These are phyloP conservation scores for Serpula lacrymans DNA, from an alignment of 768 basidiomycete species.

Conservation along the genomic window DNA sequence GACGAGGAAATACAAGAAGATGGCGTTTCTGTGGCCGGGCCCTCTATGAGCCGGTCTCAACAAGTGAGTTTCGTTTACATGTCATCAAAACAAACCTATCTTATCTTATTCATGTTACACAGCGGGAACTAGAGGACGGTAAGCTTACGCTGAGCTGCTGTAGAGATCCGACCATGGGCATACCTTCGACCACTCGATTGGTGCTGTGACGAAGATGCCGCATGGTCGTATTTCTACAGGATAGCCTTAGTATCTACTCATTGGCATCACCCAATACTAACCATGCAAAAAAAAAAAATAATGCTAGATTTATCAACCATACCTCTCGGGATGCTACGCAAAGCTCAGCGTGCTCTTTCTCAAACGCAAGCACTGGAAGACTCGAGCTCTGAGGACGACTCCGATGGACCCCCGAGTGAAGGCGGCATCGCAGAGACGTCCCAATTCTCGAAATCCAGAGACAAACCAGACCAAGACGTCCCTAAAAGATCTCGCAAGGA, in stretches of 20 bases:
- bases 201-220: constrained; percentile 8
- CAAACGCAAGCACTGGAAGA: constrained; percentile 38
- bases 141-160: too few species aligned
- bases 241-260: constrained; percentile 4
- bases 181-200: too few species aligned
- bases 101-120: too few species aligned
- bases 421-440: constrained; percentile 8
- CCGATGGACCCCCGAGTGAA: constrained; percentile 16
- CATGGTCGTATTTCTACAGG: constrained; percentile 12
- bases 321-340: constrained; percentile 62
- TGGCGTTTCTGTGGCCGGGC: constrained; percentile 5
- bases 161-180: not conserved
- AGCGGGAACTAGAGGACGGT: constrained; percentile 28
- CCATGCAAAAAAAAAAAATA: not conserved
- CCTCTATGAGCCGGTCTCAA: not conserved
- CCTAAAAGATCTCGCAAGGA: constrained; percentile 40
- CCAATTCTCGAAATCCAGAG: constrained; percentile 10
- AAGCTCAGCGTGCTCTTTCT: constrained; percentile 56
- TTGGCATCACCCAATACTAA: not conserved
- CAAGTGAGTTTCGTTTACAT: too few species aligned
- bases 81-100: too few species aligned
- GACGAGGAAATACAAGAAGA: constrained; percentile 14
- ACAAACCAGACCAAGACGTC: constrained; percentile 39
- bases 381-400: constrained; percentile 33
- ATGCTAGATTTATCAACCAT: constrained; percentile 52